Conservation (phyloP, 805 yeast species). For the Hanseniaspora vineae region DNA sequence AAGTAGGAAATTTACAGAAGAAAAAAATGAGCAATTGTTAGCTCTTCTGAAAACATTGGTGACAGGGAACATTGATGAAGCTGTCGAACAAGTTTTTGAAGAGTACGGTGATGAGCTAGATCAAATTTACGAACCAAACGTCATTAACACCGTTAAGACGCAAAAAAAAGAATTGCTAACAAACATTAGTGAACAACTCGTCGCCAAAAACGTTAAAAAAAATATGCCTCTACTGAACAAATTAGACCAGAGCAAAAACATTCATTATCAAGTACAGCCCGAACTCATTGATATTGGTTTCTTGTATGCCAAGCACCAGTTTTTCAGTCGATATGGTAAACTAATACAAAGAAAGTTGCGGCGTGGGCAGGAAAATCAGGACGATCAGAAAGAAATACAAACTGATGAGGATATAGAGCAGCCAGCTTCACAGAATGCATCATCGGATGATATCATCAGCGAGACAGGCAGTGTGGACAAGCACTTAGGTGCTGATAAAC, state of each 20-base stretch:
- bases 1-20: neutral
- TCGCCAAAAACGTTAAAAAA: neutral
- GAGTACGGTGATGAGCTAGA: conserved; percentile 7
- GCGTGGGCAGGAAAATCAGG: neutral
- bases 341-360: neutral
- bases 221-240: neutral
- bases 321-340: conserved; percentile 6
- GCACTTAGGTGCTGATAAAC: neutral
- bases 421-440: no score
- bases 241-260: neutral
- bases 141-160: conserved; percentile 8
- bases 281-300: conserved; percentile 20
- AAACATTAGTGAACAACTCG: neutral
- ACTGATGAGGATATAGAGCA: no score
- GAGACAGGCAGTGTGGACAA: neutral
- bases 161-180: conserved; percentile 4
- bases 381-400: no score
- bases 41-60: conserved; percentile 12
- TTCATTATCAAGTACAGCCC: conserved; percentile 6
- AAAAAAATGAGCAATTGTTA: neutral
- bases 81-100: conserved; percentile 14
- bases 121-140: conserved; percentile 10
- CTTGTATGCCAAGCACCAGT: conserved; percentile 19
- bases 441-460: neutral
- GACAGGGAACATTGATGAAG: conserved; percentile 14